A percentile compares a stretch with the other conserved stretches of the same genome.
These are phyloP conservation scores for Cephaloascus albidus DNA, from an alignment of 805 yeast genomes.

Conservation along the genomic window DNA sequence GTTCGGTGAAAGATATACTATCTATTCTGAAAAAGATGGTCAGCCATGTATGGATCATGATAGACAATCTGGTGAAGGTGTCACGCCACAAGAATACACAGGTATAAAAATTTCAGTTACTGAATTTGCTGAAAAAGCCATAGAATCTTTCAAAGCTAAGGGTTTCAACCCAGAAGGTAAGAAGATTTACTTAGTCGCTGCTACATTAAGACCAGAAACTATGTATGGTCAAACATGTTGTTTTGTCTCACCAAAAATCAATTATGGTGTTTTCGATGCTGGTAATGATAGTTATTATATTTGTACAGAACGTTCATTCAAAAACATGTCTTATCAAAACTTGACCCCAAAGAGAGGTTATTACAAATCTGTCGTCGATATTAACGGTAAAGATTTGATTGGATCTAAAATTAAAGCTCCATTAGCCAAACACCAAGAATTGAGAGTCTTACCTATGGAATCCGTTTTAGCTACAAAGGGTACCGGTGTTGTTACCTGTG, in stretches of 20 bases:
- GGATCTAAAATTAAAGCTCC: constrained; percentile 90
- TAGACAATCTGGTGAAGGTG: constrained; percentile 95
- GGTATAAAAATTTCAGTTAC: constrained; percentile 78
- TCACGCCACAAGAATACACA: constrained; percentile 91
- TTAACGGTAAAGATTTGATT: constrained; percentile 66
- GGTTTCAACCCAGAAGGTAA: constrained; percentile 40
- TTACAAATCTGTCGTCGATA: constrained; percentile 45
- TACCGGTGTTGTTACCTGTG: constrained; percentile 98
- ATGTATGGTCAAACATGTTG: constrained; percentile 99
- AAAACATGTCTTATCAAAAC: constrained; percentile 94
- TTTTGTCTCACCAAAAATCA: constrained; percentile 92
- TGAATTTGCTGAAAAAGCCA: constrained; percentile 49
- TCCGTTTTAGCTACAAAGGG: constrained; percentile 92
- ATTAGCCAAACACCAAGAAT: constrained; percentile 53
- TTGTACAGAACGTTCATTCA: constrained; percentile 91
- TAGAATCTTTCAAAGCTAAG: constrained; percentile 41
- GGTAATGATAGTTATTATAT: constrained; percentile 64
- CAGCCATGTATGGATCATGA: constrained; percentile 99
- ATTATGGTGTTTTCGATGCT: constrained; percentile 84
- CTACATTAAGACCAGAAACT: constrained; percentile 97
- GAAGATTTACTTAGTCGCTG: constrained; percentile 81
- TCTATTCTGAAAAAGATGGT: constrained; percentile 95
- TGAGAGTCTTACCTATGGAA: constrained; percentile 94
- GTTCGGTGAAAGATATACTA: constrained; percentile 96
- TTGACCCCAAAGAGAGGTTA: constrained; percentile 83